Evolutionary conservation across 176 grass and related monocot genomes (phyloP).

Genomic region (Oryza coarctata): DNA sequence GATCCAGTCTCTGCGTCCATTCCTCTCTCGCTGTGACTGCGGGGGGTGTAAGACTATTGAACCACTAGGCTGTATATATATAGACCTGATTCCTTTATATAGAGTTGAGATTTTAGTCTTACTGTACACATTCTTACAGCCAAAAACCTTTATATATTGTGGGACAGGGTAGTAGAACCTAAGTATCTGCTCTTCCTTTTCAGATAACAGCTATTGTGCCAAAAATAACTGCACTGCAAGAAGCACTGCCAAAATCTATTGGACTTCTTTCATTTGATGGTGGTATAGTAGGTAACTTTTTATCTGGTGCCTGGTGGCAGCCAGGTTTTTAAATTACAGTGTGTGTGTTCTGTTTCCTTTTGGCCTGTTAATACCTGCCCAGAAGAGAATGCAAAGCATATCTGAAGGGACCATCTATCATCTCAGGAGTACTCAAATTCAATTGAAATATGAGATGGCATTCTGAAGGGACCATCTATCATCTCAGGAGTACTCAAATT

Average conservation of each 20-base stretch:
- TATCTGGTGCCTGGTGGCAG: neutral
- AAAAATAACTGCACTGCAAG: slow-evolving; percentile 84
- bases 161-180: neutral
- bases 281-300: slow-evolving; percentile 79
- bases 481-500: neutral
- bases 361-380: neutral
- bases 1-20: too few species aligned
- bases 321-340: slow-evolving; percentile 22
- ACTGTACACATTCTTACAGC: too few species aligned
- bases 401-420: neutral
- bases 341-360: neutral
- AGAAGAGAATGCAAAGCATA: neutral
- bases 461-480: neutral
- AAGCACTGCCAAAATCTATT: slow-evolving; percentile 88
- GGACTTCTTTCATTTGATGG: slow-evolving; percentile 97
- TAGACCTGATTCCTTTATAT: too few species aligned
- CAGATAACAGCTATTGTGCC: slow-evolving; percentile 90
- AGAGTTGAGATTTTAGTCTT: too few species aligned
- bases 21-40: too few species aligned
- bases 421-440: neutral
- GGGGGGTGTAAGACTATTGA: too few species aligned
- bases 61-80: too few species aligned
- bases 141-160: too few species aligned
- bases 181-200: slow-evolving; percentile 35
- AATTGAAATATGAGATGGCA: slow-evolving; percentile 19